These are phyloP conservation scores for Typha latifolia DNA, from an alignment of 176 grass and related monocot species.

Conservation along the genomic window DNA sequence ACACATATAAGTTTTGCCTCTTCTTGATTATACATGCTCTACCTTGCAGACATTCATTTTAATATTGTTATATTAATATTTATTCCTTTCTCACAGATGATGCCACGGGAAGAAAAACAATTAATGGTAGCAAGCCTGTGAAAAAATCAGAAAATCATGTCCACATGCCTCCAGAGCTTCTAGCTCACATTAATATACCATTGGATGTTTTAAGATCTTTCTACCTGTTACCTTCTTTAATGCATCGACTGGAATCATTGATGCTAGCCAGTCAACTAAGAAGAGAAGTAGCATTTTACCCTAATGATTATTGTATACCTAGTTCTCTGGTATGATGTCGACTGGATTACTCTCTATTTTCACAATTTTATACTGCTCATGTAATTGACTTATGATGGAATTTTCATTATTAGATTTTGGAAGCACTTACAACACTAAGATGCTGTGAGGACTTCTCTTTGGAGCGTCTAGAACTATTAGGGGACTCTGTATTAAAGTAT, in stretches of 20 bases:
- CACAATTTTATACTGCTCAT: conserved; percentile 22
- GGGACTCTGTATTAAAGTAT: conserved; percentile 88
- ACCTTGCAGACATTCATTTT: background rate
- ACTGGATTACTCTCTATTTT: background rate
- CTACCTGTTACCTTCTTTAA: conserved; percentile 84
- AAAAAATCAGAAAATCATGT: conserved; percentile 42
- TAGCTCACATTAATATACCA: conserved; percentile 62
- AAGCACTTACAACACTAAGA: conserved; percentile 71
- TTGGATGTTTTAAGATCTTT: conserved; percentile 67
- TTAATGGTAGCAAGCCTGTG: conserved; percentile 3
- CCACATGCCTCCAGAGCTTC: conserved; percentile 87
- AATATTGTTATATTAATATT: conserved; percentile 14
- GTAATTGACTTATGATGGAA: conserved; percentile 15
- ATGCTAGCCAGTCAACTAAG: conserved; percentile 77
- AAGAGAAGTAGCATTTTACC: conserved; percentile 53
- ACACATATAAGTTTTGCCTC: too few relatives aligned
- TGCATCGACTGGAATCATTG: conserved; percentile 77
- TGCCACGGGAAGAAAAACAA: conserved; percentile 32
- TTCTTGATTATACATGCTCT: too few relatives aligned
- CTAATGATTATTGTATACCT: conserved; percentile 39
- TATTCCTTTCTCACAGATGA: conserved; percentile 40
- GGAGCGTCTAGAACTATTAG: conserved; percentile 81
- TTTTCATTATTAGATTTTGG: conserved; percentile 55
- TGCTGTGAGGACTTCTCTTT: conserved; percentile 92
- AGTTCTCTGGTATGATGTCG: conserved; percentile 44